phyloP scores from a whole-genome alignment of 495 filamentous ascomycete genomes.

The Penicillium atrosanguineum region DNA sequence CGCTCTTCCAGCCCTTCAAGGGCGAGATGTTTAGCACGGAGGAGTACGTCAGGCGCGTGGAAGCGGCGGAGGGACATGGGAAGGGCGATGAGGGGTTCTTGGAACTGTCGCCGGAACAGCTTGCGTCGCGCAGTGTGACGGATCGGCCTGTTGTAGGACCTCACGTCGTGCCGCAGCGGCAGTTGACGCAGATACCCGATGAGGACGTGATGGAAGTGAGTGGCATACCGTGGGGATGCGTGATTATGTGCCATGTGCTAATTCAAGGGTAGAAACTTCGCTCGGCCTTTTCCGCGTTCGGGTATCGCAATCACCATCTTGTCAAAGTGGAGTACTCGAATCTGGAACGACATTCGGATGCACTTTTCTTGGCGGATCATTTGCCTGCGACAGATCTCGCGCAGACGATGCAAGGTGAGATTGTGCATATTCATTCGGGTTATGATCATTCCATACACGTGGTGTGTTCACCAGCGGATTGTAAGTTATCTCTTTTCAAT shows the following conservation, averaged over 20 bases:
- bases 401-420: constrained; percentile 53
- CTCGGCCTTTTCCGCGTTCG: constrained; percentile 23
- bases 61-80: constrained; percentile 27
- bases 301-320: constrained; percentile 29
- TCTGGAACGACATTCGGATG: constrained; percentile 30
- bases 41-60: constrained; percentile 27
- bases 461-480: constrained; percentile 72
- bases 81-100: constrained; percentile 23
- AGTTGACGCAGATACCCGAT: constrained; percentile 28
- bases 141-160: constrained; percentile 27
- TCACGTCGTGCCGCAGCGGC: constrained; percentile 37
- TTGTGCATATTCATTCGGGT: constrained; percentile 71
- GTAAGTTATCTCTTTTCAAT: constrained; percentile 17
- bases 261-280: constrained; percentile 24
- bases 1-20: constrained; percentile 28
- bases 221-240: not conserved
- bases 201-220: constrained; percentile 30
- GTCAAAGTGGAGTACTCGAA: constrained; percentile 27
- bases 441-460: constrained; percentile 73
- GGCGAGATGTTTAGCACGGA: constrained; percentile 33
- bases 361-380: constrained; percentile 26
- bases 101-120: constrained; percentile 14
- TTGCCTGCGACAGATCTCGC: constrained; percentile 18
- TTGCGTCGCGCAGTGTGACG: constrained; percentile 7
- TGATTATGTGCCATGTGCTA: not conserved